Base-by-base conservation (phyloP, 1,284 basidiomycete species). In the Entoloma clypeatum region DNA sequence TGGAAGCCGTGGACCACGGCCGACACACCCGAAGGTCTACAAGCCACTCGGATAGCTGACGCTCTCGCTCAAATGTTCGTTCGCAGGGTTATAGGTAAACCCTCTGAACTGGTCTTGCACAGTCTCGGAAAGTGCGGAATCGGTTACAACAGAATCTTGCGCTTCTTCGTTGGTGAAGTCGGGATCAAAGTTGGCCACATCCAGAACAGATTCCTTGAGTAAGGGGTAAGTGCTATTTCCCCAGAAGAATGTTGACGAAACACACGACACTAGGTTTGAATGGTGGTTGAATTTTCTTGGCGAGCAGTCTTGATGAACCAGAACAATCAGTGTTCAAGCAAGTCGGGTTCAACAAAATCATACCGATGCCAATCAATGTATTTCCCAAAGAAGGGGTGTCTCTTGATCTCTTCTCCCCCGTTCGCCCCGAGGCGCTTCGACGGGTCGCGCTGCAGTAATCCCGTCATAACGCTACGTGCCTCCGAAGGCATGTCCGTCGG, bases 231-330 rank as follows among this genome's bases (percentile, higher is more conserved):
- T 25, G 18, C 31, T 13, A 35, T n/a, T 27, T 16, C 6, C 14
- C 25, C 36, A 36, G 19, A 26, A 18, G 30, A 25, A 43, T 13
- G 16, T 21, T 10, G 22, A 18, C 13, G 10, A 11, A 30, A 22
- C 32, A 72, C 86, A 89, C 88, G 47, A 99, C 95, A 51, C 87
- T 90, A 2, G 96, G 96, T 68, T 99, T 99, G 75, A 98, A 99
- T 3, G 93, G 90, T 5, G 96, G 94, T 54, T 93, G 92, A 40
- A 97, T 95, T 73, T 97, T 95, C 74, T 97, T 99, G 27, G 85
- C 82, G 39, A 96, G 67, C 17, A 99, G 69, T 48, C 85, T 88
- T 49, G 32, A 18, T 39, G 31, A 25, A 28, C 27, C 21, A 42
- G 32, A 17, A 44, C 33, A 18, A 44, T n/a, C n/a, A 13, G 26